These are phyloP conservation scores for Camellia japonica DNA, from an alignment of 148 eudicot genomes.

Conservation along the genomic window DNA sequence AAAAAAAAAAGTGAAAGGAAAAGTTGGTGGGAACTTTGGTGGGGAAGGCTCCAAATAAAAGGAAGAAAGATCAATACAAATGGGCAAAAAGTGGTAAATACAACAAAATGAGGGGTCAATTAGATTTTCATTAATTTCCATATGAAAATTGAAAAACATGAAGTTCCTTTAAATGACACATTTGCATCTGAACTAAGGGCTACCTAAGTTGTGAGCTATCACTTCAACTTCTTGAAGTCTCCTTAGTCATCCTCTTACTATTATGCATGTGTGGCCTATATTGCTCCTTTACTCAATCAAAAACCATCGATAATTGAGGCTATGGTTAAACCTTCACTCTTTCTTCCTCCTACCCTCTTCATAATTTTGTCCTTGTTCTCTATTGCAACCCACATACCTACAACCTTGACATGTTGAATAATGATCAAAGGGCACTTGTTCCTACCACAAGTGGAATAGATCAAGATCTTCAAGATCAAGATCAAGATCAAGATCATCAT, in stretches of 20 bases:
- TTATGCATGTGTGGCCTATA: conserved; percentile 22
- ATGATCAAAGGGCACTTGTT: conserved; percentile 27
- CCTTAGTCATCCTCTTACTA: not conserved
- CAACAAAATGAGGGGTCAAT: not conserved
- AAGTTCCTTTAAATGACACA: not conserved
- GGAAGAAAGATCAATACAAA: not conserved
- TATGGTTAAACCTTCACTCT: conserved; percentile 7
- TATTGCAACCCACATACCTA: not conserved
- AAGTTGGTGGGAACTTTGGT: not conserved
- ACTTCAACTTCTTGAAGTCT: not conserved
- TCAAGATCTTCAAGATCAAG: conserved; percentile 15
- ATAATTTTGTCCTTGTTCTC: not conserved
- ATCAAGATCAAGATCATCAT: conserved; percentile 11
- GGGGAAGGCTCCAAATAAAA: not conserved
- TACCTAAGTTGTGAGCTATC: conserved; percentile 4
- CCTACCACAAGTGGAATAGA: conserved; percentile 35
- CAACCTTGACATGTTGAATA: conserved; percentile 26
- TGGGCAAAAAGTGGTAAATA: not conserved
- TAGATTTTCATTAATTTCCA: not conserved
- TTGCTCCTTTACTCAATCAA: conserved; percentile 5
- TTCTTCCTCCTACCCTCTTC: not conserved
- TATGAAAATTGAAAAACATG: not conserved
- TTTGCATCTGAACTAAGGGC: not conserved
- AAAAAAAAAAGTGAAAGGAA: not conserved
- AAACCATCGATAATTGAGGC: conserved; percentile 8